Base-by-base conservation (phyloP, 2,329 filamentous ascomycete species). In the Rhexocercosporidium sp. region DNA sequence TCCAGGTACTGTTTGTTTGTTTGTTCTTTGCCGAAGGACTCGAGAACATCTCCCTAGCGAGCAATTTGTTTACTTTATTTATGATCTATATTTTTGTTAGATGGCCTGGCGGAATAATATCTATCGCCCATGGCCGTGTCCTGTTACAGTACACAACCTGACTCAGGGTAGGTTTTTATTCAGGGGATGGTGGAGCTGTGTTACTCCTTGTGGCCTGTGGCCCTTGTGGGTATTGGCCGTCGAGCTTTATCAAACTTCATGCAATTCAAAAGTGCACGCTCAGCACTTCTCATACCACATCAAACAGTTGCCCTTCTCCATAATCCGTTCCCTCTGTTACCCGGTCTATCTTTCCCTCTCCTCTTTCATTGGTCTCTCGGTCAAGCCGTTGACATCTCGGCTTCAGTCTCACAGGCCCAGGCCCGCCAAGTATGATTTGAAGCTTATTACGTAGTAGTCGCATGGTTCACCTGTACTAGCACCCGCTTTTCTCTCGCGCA, bases 391-490 rank as follows among this genome's bases (percentile, higher is more conserved):
- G 39, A 46, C 25, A 59, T 44, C 3, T 39, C n/a, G 22, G 22
- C 37, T 44, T 31, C 22, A 59, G 4, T 54, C 11, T 46, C 25
- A 20, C 47, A 29, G 57, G 46, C 53, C 37, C n/a, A 60, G 25
- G 41, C 56, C 44, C 60, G 31, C 62, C 31, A 44, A 63, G 61
- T 46, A 47, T 44, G 29, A 53, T 56, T n/a, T 18, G 56, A 56
- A 37, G 47, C 59, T 46, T 59, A 63, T 69, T 67, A 69, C 67
- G 67, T 69, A 65, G 62, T 67, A 27, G 46, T 57, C 34, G 54
- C 31, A 41, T 41, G n/a, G 31, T 44, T 47, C 44, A 46, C 39
- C 34, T n/a, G n/a, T n/a, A n/a, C n/a, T n/a, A 64, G 46, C 37
- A 59, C 67, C 65, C 64, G 49, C 68, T 64, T 64, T 65, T 68